Percentiles rank a stretch among this genome's conserved stretches.
Evolutionary conservation across 1,284 basidiomycete species (phyloP).

Genomic region (Phellopilus nigrolimitatus): DNA sequence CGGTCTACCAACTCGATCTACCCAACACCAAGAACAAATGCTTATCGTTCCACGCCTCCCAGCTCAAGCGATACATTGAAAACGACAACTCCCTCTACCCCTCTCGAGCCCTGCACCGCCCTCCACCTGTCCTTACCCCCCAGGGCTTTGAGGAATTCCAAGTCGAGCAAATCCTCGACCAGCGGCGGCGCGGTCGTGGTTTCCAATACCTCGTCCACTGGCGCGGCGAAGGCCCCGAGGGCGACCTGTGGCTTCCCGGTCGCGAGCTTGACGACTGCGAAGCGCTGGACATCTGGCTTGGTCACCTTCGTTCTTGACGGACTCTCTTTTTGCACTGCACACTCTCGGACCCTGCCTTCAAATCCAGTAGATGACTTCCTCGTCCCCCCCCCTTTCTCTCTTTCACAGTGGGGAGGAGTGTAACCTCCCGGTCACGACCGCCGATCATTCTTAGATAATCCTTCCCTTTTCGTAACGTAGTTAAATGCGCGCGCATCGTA

Average conservation of each 20-base stretch:
- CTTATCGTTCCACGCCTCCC: slow-evolving; percentile 25
- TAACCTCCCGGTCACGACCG: no score
- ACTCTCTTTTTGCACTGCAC: no score
- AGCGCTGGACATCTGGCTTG: slow-evolving; percentile 25
- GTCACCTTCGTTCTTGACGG: no score
- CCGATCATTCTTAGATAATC: no score
- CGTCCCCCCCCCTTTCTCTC: no score
- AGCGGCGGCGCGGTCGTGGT: slow-evolving; percentile 1
- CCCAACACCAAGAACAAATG: slow-evolving; percentile 20
- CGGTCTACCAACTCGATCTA: slow-evolving; percentile 25
- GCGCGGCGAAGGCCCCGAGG: slow-evolving; percentile 20
- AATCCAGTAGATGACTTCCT: no score
- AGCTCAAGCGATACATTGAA: slow-evolving; percentile 8
- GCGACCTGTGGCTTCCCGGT: slow-evolving; percentile 23
- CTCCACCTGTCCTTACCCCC: slow-evolving; percentile 1
- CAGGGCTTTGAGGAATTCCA: slow-evolving; percentile 4
- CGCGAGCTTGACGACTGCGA: slow-evolving; percentile 22
- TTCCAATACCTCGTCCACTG: slow-evolving; percentile 14
- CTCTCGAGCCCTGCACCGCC: background rate
- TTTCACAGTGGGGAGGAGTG: no score
- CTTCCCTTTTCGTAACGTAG: no score
- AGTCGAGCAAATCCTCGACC: slow-evolving; percentile 11
- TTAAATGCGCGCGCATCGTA: no score
- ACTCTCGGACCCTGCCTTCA: no score
- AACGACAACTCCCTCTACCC: slow-evolving; percentile 11